Evolutionary conservation across 2,329 filamentous ascomycete genomes (phyloP).

Genomic region (Neoascochyta sp.): DNA sequence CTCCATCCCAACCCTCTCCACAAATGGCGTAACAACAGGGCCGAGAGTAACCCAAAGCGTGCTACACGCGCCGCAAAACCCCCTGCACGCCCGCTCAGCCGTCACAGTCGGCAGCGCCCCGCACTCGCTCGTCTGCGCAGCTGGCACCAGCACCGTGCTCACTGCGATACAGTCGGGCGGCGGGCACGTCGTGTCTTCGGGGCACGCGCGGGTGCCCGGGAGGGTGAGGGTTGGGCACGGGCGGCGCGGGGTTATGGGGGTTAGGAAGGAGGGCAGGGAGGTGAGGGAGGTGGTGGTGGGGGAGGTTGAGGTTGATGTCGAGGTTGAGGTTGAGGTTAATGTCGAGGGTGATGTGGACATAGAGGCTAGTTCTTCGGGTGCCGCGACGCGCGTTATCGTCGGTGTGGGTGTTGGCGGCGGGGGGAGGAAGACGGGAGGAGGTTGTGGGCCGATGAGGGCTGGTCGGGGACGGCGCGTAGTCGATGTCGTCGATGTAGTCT

Average conservation of each 20-base stretch:
- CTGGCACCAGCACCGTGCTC: conserved; percentile 11
- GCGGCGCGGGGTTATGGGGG: conserved; percentile 1
- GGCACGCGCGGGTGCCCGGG: conserved; percentile 5
- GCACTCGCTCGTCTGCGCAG: conserved; percentile 9
- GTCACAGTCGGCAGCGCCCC: conserved; percentile 10
- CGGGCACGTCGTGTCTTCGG: conserved; percentile 10
- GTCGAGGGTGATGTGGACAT: not conserved
- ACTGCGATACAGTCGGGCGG: conserved; percentile 11
- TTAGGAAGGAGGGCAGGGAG: conserved; percentile 10
- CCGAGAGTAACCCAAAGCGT: conserved; percentile 18
- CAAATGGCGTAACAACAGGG: too few relatives aligned
- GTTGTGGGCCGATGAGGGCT: too few relatives aligned
- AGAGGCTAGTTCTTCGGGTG: too few relatives aligned
- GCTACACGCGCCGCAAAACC: conserved; percentile 13
- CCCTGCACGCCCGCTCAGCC: conserved; percentile 7
- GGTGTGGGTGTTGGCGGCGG: too few relatives aligned
- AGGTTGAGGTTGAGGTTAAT: not conserved
- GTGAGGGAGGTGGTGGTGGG: conserved; percentile 2
- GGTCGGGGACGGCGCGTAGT: too few relatives aligned
- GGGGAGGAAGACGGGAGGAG: too few relatives aligned
- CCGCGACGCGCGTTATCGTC: too few relatives aligned
- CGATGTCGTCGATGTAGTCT: too few relatives aligned
- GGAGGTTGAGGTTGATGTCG: not conserved
- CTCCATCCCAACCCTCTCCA: too few relatives aligned
- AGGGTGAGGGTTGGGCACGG: conserved; percentile 11